Base-by-base conservation (phyloP, 2,329 filamentous ascomycete genomes). In the Setomelanomma holmii region DNA sequence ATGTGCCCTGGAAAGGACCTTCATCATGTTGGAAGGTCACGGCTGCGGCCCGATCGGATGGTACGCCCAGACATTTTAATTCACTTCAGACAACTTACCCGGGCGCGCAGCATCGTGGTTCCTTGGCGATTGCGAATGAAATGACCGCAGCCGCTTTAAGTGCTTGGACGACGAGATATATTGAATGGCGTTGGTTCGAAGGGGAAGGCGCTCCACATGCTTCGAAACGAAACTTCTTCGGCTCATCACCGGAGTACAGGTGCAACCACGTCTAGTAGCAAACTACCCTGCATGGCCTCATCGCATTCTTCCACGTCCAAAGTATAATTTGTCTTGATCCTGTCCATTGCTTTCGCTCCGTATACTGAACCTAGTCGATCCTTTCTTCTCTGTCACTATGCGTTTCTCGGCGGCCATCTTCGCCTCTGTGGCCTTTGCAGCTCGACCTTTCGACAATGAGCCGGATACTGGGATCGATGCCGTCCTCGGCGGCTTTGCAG, bases 401-500 rank as follows among this genome's bases (percentile, higher is more conserved):
- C 62, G 58, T 47, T 43, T 55, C 45, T 56, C 57, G 17, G 39
- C 53, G 8, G 44, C 64, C 24, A 46, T 54, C 4, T 56, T 66
- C 27, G 61, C 61, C 22, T 60, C 63, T 6, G 60, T 63, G 16
- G 68, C 65, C 20, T 58, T 71, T 20, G 70, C 69, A 33, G 64
- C 69, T n/a, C 62, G 68, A 20, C 67, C 69, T 11, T 73, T 68
- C 47, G 35, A 69, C 39, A 69, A 72, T 42, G 68, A 73, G 51
- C 64, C 70, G 14, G 67, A 73, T 41, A 72, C 70, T 36, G 70
- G 70, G 22, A 58, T 73, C 24, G 66, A 70, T 4, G 62, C 53
- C 1, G 50, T 51, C 5, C 54, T 70, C 7, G 57, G 52, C 22
- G 49, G 57, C 10, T 44, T 59, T 12, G 53, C 44, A 5, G 45